Evolutionary conservation across 2,329 filamentous ascomycete genomes (phyloP), one percentile per base, ranked within the genome.

Genomic region (Trichoderma pleuroti): DNA sequence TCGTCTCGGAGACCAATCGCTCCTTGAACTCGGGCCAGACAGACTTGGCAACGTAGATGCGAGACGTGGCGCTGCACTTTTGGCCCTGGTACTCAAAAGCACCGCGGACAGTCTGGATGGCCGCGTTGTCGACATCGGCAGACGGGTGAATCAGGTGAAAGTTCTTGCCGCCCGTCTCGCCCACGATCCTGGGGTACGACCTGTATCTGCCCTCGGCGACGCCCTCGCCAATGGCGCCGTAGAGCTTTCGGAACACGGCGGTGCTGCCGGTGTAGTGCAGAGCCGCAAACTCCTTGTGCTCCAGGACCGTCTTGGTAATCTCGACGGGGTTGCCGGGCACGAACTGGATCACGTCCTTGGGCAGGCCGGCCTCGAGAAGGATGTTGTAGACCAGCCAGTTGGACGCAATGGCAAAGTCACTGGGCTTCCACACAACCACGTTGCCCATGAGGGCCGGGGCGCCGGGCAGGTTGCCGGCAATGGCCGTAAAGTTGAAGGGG

Each of bases 401-500:
- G 73, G 92, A 94, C n/a, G 92, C 91, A 73, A 98, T 92, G 46
- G 94, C 93, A 18, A 86, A 91, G 75, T 95, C 93, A 16, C 93
- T 96, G n/a, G 94, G 94, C 86, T 98, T 98, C 94, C 94, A 98
- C 60, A 98, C 84, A 5, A 97, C 93, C 2, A 98, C 95, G 81
- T 98, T 98, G 71, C 94, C 94, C 85, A 98, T 90, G 69, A 98
- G 84, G 1, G 93, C 94, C 16, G 95, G 94, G 1, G 93, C 91
- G 61, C 89, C 91, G 18, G 92, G 89, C 54, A 98, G 86, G 82
- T 97, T 98, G 70, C 91, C 95, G 12, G 90, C 94, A 76, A 98
- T 97, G 73, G 94, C 94, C 26, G 94, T 98, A 83, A 98, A 98
- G 85, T 98, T 98, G 87, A 98, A 98, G 56, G 94, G 94, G 72